Percentiles rank a stretch among this genome's conserved stretches.
These are phyloP conservation scores for Fonsecaea pedrosoi DNA, from an alignment of 2,329 filamentous ascomycete species.

Conservation along the genomic window DNA sequence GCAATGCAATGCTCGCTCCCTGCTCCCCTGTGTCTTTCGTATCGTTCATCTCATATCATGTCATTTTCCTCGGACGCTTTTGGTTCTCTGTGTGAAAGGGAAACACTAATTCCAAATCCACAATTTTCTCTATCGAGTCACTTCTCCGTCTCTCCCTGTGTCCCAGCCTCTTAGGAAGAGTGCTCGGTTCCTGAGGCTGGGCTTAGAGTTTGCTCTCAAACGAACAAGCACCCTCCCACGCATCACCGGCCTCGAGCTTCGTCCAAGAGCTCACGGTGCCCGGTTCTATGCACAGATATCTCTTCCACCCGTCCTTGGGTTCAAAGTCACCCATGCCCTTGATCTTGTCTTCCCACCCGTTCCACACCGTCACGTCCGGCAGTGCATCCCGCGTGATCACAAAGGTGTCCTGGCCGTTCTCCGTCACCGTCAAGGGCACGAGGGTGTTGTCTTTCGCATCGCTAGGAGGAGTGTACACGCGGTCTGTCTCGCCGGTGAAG, in stretches of 20 bases:
- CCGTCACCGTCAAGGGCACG: slow-evolving; percentile 63
- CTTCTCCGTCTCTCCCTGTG: neutral
- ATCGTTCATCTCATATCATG: no score
- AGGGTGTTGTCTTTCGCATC: slow-evolving; percentile 59
- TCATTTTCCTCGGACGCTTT: no score
- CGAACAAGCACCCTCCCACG: slow-evolving; percentile 69
- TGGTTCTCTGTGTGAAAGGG: no score
- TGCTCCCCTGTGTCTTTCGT: no score
- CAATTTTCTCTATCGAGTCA: no score
- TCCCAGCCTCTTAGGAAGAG: neutral
- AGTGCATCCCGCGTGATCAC: slow-evolving; percentile 83
- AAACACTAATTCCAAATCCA: no score
- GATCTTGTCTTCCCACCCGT: slow-evolving; percentile 89
- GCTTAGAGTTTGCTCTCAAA: slow-evolving; percentile 53
- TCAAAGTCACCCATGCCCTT: slow-evolving; percentile 83
- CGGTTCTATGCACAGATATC: slow-evolving; percentile 94
- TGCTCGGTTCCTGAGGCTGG: slow-evolving; percentile 5
- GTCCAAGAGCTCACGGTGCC: slow-evolving; percentile 83
- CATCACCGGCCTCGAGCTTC: slow-evolving; percentile 79
- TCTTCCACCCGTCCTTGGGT: slow-evolving; percentile 86
- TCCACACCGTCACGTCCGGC: slow-evolving; percentile 92
- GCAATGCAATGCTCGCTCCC: no score
- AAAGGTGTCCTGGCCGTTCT: slow-evolving; percentile 69
- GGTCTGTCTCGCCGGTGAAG: slow-evolving; percentile 82
- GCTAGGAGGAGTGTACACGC: slow-evolving; percentile 75